Conservation (phyloP, 2,329 filamentous ascomycete genomes). For the Knoxdaviesia capensis region DNA sequence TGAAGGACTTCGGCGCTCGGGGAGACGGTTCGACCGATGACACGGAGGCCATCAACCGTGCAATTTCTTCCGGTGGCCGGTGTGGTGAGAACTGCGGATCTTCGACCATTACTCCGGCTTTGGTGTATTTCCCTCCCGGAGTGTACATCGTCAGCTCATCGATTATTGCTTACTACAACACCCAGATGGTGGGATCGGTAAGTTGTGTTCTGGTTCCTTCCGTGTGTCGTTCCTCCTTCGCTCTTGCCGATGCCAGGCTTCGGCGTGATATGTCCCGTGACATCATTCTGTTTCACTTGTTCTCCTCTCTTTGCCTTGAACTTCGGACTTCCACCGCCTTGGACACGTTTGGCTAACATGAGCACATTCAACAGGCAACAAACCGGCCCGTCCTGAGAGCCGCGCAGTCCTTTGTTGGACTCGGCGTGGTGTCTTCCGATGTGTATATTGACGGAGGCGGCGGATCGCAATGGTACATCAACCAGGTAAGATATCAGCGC, state of each 20-base stretch:
- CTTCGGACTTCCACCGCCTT: no score
- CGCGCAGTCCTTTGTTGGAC: slow-evolving; percentile 26
- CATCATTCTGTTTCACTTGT: background rate
- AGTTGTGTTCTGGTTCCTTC: slow-evolving; percentile 9
- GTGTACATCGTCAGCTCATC: slow-evolving; percentile 35
- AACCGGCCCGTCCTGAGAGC: slow-evolving; percentile 33
- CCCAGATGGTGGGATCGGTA: slow-evolving; percentile 40
- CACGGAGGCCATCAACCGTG: slow-evolving; percentile 30
- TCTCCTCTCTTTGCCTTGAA: no score
- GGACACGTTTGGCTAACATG: no score
- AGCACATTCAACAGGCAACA: slow-evolving; percentile 25
- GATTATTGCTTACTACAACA: slow-evolving; percentile 43
- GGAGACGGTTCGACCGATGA: slow-evolving; percentile 22
- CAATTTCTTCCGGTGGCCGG: slow-evolving; percentile 18
- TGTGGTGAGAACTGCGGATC: slow-evolving; percentile 11
- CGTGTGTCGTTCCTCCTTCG: no score
- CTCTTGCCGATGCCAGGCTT: slow-evolving; percentile 7
- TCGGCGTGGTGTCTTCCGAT: slow-evolving; percentile 33
- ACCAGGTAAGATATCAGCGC: slow-evolving; percentile 1
- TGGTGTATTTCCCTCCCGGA: slow-evolving; percentile 17
- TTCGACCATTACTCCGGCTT: slow-evolving; percentile 10
- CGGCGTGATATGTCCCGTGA: background rate
- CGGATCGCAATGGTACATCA: slow-evolving; percentile 14
- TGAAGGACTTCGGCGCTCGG: slow-evolving; percentile 17
- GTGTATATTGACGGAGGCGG: slow-evolving; percentile 7